Evolutionary conservation across 805 yeast species (phyloP), one percentile per base, ranked within the genome.

Genomic region (Metschnikowia cubensis): DNA sequence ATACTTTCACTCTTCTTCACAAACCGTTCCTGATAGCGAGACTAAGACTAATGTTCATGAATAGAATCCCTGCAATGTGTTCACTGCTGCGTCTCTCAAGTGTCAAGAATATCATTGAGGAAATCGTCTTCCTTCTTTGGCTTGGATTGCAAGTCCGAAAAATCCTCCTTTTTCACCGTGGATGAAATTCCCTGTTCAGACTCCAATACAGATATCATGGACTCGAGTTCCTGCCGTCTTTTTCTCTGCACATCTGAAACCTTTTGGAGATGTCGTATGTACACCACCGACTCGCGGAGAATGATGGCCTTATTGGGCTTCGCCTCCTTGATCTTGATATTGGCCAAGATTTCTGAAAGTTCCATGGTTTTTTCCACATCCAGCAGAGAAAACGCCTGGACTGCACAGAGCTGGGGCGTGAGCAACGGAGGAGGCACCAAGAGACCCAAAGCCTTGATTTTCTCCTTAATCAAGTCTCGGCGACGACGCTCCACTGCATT

Each of bases 401-500:
- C 75, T 0, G 78, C 78, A 32, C 70, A 63, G 15, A 68, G 59
- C 47, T 68, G 76, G 2, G 78, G 77, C 49, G 78, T 75, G 21
- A 87, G 66, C 52, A 87, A 64, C 2, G 86, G 75, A 0, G 89
- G 92, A 1, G 97, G 97, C 1, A 91, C 87, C 44, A 91, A 73
- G 21, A 79, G 68, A 1, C 96, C 92, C 59, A 91, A 72, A 59
- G 89, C 96, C 63, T 86, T 85, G 54, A 91, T 90, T 59, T 88
- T 83, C 61, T 87, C 95, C 64, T 91, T 90, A 61, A 91, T 91
- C 58, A 89, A 75, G 65, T 92, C 98, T 54, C 98, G 77, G 62
- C 98, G 79, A 58, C 96, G 77, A 59, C 97, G 78, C 67, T 91
- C 98, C 4, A 91, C 97, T 1, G 96, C 96, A 63, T 91, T 91